Conservation (phyloP, 2,329 filamentous ascomycete genomes). For the Cryphonectria nitschkei region DNA sequence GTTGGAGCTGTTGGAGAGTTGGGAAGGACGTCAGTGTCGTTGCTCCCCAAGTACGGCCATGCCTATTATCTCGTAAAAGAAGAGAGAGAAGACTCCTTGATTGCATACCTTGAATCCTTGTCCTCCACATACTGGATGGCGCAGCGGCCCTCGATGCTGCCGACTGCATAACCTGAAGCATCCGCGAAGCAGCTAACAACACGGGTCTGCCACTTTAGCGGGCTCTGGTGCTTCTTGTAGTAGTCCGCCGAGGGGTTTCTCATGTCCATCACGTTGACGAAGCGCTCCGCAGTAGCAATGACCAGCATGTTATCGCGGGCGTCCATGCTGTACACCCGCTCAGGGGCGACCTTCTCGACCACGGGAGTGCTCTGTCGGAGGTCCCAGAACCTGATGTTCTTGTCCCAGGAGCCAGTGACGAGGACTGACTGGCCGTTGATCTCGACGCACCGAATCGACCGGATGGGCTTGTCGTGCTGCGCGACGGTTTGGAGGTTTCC, state of each 20-base stretch:
- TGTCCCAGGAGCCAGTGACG: slow-evolving; percentile 91
- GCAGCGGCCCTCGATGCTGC: slow-evolving; percentile 94
- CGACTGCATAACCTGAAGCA: slow-evolving; percentile 88
- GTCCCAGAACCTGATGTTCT: slow-evolving; percentile 90
- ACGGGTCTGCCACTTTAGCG: slow-evolving; percentile 96
- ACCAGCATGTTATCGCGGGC: slow-evolving; percentile 87
- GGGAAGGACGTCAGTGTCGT: slow-evolving; percentile 13
- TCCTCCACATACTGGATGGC: slow-evolving; percentile 99
- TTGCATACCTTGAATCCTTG: slow-evolving; percentile 72
- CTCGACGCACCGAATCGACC: slow-evolving; percentile 78
- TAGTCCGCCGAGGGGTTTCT: slow-evolving; percentile 79
- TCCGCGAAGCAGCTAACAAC: slow-evolving; percentile 95
- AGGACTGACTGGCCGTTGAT: slow-evolving; percentile 75
- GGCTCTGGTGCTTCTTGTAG: slow-evolving; percentile 95
- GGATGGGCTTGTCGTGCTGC: slow-evolving; percentile 82
- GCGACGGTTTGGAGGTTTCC: slow-evolving; percentile 72
- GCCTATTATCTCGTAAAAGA: neutral
- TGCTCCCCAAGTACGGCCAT: neutral
- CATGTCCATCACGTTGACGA: slow-evolving; percentile 94
- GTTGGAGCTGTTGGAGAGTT: slow-evolving; percentile 64
- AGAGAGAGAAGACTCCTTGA: neutral
- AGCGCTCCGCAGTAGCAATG: slow-evolving; percentile 89
- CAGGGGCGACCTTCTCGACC: slow-evolving; percentile 69
- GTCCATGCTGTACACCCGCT: slow-evolving; percentile 90
- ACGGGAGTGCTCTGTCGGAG: slow-evolving; percentile 68